These are phyloP conservation scores for Pichia sp. DNA, from an alignment of 1,139 yeast genomes.

Conservation along the genomic window DNA sequence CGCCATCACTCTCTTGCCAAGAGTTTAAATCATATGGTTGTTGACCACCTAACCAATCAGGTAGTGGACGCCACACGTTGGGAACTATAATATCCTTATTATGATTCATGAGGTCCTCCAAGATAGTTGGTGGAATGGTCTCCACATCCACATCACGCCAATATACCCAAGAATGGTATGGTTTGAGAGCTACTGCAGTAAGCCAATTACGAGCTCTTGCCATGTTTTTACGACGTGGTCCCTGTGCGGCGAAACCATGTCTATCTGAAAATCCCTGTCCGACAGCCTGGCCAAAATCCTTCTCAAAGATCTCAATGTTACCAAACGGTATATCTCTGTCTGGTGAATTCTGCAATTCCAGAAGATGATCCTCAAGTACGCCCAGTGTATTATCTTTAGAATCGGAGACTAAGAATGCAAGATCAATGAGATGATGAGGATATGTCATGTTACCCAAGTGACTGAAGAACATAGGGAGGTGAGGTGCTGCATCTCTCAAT, in stretches of 20 bases:
- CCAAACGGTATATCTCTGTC: slow-evolving; percentile 42
- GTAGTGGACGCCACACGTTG: slow-evolving; percentile 84
- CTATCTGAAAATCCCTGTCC: slow-evolving; percentile 92
- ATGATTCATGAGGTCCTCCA: slow-evolving; percentile 71
- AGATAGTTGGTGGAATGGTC: slow-evolving; percentile 67
- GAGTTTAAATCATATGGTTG: slow-evolving; percentile 84
- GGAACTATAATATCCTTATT: slow-evolving; percentile 82
- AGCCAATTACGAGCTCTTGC: slow-evolving; percentile 89
- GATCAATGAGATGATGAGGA: slow-evolving; percentile 50
- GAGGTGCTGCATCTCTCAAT: slow-evolving; percentile 55
- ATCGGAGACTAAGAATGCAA: slow-evolving; percentile 53
- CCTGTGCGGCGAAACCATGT: slow-evolving; percentile 87
- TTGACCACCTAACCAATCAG: slow-evolving; percentile 66
- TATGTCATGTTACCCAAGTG: slow-evolving; percentile 52
- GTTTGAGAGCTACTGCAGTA: slow-evolving; percentile 65
- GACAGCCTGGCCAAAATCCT: slow-evolving; percentile 77
- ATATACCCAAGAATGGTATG: slow-evolving; percentile 88
- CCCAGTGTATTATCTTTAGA: slow-evolving; percentile 54
- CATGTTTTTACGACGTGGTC: slow-evolving; percentile 79
- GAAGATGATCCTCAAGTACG: slow-evolving; percentile 35
- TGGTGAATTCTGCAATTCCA: slow-evolving; percentile 37
- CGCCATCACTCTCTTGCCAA: slow-evolving; percentile 78
- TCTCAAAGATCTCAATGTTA: slow-evolving; percentile 59
- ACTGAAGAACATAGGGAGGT: slow-evolving; percentile 54
- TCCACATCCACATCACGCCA: slow-evolving; percentile 93